Percentiles rank a stretch among this genome's conserved stretches.
Conservation (phyloP, 2,329 filamentous ascomycete genomes). For the Neodidymelliopsis sp. region DNA sequence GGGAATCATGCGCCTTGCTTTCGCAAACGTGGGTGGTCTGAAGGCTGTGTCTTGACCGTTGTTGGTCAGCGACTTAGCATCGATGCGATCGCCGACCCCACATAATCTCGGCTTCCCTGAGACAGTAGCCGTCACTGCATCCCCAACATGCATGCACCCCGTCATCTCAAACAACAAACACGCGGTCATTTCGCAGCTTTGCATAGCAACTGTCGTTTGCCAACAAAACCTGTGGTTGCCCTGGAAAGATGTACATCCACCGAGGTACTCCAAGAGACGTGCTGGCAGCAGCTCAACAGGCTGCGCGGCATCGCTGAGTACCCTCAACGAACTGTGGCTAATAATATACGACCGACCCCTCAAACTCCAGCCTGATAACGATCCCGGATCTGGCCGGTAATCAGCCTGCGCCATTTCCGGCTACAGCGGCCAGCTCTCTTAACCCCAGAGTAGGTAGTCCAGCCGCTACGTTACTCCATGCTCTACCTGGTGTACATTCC, state of each 20-base stretch:
- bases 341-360: conserved; percentile 15
- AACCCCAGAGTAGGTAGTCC: conserved; percentile 17
- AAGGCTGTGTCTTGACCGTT: conserved; percentile 32
- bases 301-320: not conserved
- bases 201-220: conserved; percentile 11
- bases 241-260: not conserved
- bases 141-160: conserved; percentile 17
- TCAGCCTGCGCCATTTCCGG: conserved; percentile 28
- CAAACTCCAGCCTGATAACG: conserved; percentile 36
- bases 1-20: conserved; percentile 41
- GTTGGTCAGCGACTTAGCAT: conserved; percentile 8
- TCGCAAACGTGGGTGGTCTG: conserved; percentile 45
- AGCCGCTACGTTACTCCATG: conserved; percentile 1
- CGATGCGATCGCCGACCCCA: conserved; percentile 31
- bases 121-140: conserved; percentile 36
- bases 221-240: not conserved
- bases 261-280: not conserved
- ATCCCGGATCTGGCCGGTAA: conserved; percentile 36
- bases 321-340: conserved; percentile 11
- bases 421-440: conserved; percentile 28
- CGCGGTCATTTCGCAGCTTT: conserved; percentile 6
- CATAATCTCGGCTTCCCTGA: conserved; percentile 25
- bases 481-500: conserved; percentile 15
- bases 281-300: not conserved
- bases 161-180: conserved; percentile 16